Percentiles rank a stretch among this genome's conserved stretches.
These are phyloP conservation scores for Nicotiana rustica DNA, from an alignment of 305 asterid genomes.

Conservation along the genomic window DNA sequence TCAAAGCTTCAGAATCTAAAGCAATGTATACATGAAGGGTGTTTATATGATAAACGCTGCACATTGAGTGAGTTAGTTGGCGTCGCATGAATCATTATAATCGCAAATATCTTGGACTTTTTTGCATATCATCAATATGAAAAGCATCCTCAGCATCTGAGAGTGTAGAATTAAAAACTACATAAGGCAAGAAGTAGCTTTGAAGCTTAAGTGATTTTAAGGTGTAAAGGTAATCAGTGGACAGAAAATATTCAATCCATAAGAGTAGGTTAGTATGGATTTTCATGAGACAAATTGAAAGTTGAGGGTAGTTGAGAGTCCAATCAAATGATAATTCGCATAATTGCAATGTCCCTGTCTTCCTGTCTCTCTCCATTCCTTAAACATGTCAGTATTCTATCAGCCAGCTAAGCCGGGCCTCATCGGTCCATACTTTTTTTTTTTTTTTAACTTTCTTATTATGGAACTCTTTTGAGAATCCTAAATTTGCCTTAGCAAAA, in stretches of 20 bases:
- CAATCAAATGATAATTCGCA: not conserved
- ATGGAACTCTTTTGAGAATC: not conserved
- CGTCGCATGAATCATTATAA: not conserved
- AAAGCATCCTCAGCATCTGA: not conserved
- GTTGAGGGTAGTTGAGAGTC: not conserved
- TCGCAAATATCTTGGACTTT: not conserved
- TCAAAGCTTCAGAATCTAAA: not conserved
- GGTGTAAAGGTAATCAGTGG: too few species aligned
- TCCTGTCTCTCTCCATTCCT: not conserved
- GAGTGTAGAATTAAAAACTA: slow-evolving; percentile 13
- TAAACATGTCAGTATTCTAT: not conserved
- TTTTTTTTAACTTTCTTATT: not conserved
- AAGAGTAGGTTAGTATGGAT: too few species aligned
- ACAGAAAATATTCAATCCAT: too few species aligned
- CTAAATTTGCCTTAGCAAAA: not conserved
- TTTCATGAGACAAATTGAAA: slow-evolving; percentile 1
- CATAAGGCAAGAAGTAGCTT: not conserved
- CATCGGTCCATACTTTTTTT: not conserved
- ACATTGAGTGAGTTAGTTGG: not conserved
- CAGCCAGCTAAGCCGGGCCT: not conserved
- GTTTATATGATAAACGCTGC: not conserved
- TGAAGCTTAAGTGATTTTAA: too few species aligned
- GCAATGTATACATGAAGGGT: not conserved
- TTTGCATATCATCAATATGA: not conserved
- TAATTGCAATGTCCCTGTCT: not conserved